phyloP scores from a whole-genome alignment of 257 asterid genomes.

The Fraxinus pennsylvanica region DNA sequence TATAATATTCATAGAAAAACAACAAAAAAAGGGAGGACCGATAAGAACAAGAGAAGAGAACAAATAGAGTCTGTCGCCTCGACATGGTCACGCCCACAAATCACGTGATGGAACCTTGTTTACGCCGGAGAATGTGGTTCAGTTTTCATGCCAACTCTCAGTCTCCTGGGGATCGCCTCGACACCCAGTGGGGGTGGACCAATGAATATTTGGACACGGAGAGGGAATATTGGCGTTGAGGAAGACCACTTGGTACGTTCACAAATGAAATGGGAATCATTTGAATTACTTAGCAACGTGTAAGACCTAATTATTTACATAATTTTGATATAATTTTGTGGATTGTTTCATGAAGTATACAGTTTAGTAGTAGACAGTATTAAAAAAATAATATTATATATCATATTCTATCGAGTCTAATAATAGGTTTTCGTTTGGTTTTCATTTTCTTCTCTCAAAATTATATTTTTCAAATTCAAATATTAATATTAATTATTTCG shows the following conservation, averaged over 20 bases:
- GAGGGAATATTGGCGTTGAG: constrained; percentile 71
- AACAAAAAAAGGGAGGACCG: neutral
- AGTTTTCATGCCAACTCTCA: constrained; percentile 25
- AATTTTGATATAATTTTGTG: no score
- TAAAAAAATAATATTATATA: no score
- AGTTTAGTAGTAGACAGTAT: no score
- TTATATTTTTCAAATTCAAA: no score
- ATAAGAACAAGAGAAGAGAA: constrained; percentile 27
- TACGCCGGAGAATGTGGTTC: constrained; percentile 59
- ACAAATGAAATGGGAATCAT: no score
- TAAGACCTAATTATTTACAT: no score
- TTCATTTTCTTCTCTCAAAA: no score
- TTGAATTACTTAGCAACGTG: no score
- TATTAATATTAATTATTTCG: no score
- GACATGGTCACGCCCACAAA: constrained; percentile 43
- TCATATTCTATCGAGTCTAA: no score
- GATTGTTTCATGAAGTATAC: no score
- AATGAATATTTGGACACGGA: constrained; percentile 70
- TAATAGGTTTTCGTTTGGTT: no score
- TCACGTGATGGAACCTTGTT: constrained; percentile 66
- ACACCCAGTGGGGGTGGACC: constrained; percentile 13
- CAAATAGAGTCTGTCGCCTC: constrained; percentile 12
- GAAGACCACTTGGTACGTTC: neutral
- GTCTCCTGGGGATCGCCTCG: constrained; percentile 3
- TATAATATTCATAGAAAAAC: neutral